A percentile compares a stretch with the other conserved stretches of the same genome.
These are phyloP conservation scores for Neonectria sp. DNA, from an alignment of 2,329 filamentous ascomycete species.

Conservation along the genomic window DNA sequence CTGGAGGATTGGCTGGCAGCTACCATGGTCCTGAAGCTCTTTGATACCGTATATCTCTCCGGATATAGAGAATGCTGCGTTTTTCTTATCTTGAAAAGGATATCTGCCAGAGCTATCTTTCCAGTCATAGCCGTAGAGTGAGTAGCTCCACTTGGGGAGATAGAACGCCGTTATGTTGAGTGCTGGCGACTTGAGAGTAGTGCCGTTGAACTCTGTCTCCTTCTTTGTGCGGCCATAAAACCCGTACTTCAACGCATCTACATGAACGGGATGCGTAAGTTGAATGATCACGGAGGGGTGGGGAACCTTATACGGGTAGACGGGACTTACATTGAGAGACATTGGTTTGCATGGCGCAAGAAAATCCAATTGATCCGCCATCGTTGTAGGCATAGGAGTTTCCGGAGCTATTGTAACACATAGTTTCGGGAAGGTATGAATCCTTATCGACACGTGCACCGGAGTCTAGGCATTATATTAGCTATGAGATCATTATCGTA, in stretches of 20 bases:
- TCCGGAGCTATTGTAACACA: neutral
- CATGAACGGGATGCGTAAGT: neutral
- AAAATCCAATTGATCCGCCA: neutral
- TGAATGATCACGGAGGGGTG: neutral
- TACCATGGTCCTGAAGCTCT: neutral
- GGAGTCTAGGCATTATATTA: neutral
- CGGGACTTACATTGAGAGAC: neutral
- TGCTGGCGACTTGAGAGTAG: neutral
- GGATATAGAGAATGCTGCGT: neutral
- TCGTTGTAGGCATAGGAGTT: neutral
- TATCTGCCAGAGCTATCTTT: neutral
- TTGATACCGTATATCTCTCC: neutral
- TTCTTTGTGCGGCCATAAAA: neutral
- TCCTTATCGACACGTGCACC: neutral
- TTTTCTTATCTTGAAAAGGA: neutral
- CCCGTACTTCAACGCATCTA: constrained; percentile 10
- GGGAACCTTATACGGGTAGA: neutral
- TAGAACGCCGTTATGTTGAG: constrained; percentile 19
- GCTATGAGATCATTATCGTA: neutral
- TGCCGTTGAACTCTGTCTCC: neutral
- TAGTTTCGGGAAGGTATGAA: neutral
- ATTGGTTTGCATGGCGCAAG: neutral
- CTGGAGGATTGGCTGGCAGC: constrained; percentile 23
- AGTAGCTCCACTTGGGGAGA: neutral
- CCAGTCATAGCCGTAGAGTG: neutral